Evolutionary conservation across 305 asterid species (phyloP).

Genomic region (Withania somnifera): DNA sequence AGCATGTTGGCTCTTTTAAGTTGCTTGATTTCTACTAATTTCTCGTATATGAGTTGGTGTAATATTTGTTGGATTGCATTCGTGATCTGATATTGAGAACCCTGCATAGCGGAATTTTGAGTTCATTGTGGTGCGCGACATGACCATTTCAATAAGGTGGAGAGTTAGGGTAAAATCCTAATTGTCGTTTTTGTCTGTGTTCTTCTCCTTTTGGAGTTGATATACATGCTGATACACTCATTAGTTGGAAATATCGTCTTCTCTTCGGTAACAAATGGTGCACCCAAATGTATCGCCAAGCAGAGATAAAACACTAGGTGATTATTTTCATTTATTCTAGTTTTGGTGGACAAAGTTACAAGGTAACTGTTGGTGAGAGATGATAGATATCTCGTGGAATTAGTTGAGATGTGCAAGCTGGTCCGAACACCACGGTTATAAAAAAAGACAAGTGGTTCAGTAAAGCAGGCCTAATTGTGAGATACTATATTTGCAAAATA

Average conservation of each 20-base stretch:
- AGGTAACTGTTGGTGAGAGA: too few species aligned
- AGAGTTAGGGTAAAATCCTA: neutral
- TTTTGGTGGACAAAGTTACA: too few species aligned
- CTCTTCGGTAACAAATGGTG: slow-evolving; percentile 1
- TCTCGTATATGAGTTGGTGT: neutral
- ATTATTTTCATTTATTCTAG: too few species aligned
- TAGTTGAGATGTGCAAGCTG: too few species aligned
- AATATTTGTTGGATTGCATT: neutral
- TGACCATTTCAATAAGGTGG: neutral
- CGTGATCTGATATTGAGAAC: neutral
- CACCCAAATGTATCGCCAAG: too few species aligned
- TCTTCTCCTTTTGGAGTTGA: neutral
- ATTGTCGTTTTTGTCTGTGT: neutral
- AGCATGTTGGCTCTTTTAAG: neutral
- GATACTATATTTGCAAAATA: neutral
- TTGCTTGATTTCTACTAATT: neutral
- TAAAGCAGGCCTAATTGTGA: neutral
- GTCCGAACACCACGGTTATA: too few species aligned
- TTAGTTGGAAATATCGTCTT: neutral
- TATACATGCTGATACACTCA: neutral
- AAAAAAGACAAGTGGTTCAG: neutral
- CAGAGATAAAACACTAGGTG: too few species aligned
- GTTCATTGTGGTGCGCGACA: neutral
- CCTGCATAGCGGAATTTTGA: neutral
- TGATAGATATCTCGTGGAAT: too few species aligned